These are phyloP conservation scores for Daldinia childiae DNA, from an alignment of 495 filamentous ascomycete genomes.

Conservation along the genomic window DNA sequence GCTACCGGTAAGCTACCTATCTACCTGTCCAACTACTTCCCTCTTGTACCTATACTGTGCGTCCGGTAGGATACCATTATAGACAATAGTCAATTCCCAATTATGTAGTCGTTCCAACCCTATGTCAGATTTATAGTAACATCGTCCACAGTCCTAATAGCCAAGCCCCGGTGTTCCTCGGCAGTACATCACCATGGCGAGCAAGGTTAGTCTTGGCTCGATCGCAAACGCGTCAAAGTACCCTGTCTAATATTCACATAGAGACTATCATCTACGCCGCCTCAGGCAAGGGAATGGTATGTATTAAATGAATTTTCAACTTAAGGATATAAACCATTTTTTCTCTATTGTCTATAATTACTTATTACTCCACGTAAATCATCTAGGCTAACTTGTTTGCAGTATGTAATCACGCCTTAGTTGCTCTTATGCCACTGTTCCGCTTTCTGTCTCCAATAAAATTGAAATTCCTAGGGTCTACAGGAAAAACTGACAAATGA, in stretches of 20 bases:
- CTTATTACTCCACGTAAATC: neutral
- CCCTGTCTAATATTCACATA: slow-evolving; percentile 34
- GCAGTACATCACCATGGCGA: slow-evolving; percentile 59
- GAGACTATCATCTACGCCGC: slow-evolving; percentile 59
- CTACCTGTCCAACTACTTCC: slow-evolving; percentile 2
- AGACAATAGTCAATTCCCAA: slow-evolving; percentile 5
- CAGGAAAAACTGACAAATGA: slow-evolving; percentile 27
- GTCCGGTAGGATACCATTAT: slow-evolving; percentile 20
- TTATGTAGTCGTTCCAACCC: neutral
- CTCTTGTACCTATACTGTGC: slow-evolving; percentile 16
- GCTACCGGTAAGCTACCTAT: slow-evolving; percentile 54
- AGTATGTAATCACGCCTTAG: slow-evolving; percentile 26
- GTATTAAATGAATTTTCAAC: slow-evolving; percentile 4
- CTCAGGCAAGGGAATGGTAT: slow-evolving; percentile 52
- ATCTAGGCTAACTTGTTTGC: slow-evolving; percentile 18
- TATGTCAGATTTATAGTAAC: slow-evolving; percentile 36
- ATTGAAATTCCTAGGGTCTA: neutral
- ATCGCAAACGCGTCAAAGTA: neutral
- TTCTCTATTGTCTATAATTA: neutral
- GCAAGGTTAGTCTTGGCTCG: slow-evolving; percentile 51
- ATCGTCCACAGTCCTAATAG: slow-evolving; percentile 51
- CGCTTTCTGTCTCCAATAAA: slow-evolving; percentile 1
- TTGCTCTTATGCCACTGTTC: slow-evolving; percentile 1
- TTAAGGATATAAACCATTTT: neutral
- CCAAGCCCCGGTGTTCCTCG: slow-evolving; percentile 53